Evolutionary conservation across 2,329 filamentous ascomycete genomes (phyloP), one percentile per base, ranked within the genome.

Genomic region (Dendrostoma leiphaemia): DNA sequence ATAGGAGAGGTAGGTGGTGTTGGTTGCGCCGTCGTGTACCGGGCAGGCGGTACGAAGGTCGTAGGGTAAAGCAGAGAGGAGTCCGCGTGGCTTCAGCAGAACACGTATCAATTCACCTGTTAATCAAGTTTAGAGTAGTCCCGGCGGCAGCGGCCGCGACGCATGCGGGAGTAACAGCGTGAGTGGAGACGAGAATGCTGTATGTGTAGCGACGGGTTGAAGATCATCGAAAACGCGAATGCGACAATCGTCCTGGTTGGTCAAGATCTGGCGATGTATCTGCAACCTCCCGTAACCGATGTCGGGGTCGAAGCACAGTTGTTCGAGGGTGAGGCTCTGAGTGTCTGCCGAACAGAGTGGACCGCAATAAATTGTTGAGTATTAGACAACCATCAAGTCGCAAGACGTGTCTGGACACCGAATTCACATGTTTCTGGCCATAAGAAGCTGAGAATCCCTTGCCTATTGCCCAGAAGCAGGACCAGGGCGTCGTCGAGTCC

Each of bases 1-100:
- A 57, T 62, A 55, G 50, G 49, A 58, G 59, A 64, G 52, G 60
- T 56, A 59, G 53, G 45, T 40, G 24, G 51, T 35, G 32, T 28
- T 24, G 41, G 24, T 12, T 28, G 9, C 23, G 47, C 47, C 19
- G 48, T 44, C 21, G 28, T 44, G 48, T 37, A 21, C 40, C 41
- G 26, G 28, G 41, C 37, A n/a, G 44, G 7, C 41, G 48, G 52
- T 43, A 51, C 45, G 41, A 37, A 43, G 13, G 17, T 28, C 34
- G 13, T 23, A 21, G 37, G 6, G 15, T 31, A 24, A 13, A 24
- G 29, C 19, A 35, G 13, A 17, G n/a, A 32, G 23, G n/a, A 17
- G 17, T 41, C 28, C 12, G 24, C 19, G 24, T n/a, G n/a, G 19
- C 26, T 12, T 31, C 29, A 15, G 19, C 23, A 26, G 29, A 21